Conservation (phyloP, 2,329 filamentous ascomycete genomes). For the Ophiostoma populinum region DNA sequence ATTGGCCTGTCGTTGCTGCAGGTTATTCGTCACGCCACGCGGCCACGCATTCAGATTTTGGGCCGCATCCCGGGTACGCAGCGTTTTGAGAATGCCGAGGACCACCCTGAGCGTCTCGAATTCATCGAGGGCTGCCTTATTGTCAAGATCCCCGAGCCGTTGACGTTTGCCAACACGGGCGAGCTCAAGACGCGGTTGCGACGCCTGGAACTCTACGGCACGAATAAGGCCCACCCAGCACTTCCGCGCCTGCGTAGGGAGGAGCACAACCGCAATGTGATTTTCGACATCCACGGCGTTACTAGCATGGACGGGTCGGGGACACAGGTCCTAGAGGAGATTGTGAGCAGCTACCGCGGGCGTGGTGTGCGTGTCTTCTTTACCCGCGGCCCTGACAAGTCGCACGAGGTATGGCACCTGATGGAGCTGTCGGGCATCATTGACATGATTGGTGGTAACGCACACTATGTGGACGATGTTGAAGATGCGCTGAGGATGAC, state of each 20-base stretch:
- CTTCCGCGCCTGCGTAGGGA: constrained; percentile 59
- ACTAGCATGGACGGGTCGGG: constrained; percentile 87
- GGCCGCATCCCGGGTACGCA: constrained; percentile 73
- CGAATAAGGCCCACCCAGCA: constrained; percentile 66
- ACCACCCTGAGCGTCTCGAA: constrained; percentile 57
- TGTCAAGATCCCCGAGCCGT: constrained; percentile 90
- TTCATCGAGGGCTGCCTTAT: constrained; percentile 87
- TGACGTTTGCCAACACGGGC: constrained; percentile 94
- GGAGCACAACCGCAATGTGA: constrained; percentile 79
- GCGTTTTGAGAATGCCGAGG: constrained; percentile 71
- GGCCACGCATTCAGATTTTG: constrained; percentile 88
- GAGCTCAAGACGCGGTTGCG: constrained; percentile 71
- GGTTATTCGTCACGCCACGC: constrained; percentile 77
- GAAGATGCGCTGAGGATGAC: constrained; percentile 69
- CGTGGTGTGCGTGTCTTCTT: constrained; percentile 66
- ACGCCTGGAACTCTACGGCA: constrained; percentile 81
- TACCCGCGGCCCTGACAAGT: constrained; percentile 32
- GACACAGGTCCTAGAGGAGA: constrained; percentile 79
- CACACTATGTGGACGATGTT: constrained; percentile 67
- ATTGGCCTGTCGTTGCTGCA: constrained; percentile 80
- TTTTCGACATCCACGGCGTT: constrained; percentile 97
- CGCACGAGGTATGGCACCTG: constrained; percentile 46
- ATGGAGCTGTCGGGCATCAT: constrained; percentile 74
- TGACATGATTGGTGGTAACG: constrained; percentile 58
- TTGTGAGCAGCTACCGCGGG: constrained; percentile 64